phyloP scores from a whole-genome alignment of 2,329 filamentous ascomycete species.

The Penicillium hordei region DNA sequence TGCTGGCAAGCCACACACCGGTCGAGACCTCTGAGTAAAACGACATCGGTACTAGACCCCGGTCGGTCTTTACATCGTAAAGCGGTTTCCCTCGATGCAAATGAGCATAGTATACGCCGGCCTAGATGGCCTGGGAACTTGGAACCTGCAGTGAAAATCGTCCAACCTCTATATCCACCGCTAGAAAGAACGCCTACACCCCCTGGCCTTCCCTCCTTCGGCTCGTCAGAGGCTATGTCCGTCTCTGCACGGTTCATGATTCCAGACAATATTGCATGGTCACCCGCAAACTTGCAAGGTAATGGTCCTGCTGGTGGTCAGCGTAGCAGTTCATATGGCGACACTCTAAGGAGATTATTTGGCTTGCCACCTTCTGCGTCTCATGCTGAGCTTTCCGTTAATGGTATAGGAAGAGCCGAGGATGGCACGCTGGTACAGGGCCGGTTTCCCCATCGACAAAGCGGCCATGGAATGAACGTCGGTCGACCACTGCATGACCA shows the following conservation, averaged over 20 bases:
- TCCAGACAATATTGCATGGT: slow-evolving; percentile 9
- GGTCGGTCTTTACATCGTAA: slow-evolving; percentile 17
- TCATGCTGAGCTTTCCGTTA: slow-evolving; percentile 17
- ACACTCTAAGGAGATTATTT: slow-evolving; percentile 34
- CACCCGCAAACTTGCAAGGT: not conserved
- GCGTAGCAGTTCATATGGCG: slow-evolving; percentile 24
- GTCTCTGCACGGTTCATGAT: slow-evolving; percentile 30
- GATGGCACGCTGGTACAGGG: slow-evolving; percentile 45
- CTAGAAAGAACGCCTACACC: slow-evolving; percentile 43
- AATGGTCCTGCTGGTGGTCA: not conserved
- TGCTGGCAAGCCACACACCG: not conserved
- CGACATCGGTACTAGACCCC: not conserved
- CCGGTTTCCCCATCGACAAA: slow-evolving; percentile 41
- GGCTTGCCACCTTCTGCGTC: slow-evolving; percentile 23
- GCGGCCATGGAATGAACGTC: slow-evolving; percentile 41
- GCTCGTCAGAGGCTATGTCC: slow-evolving; percentile 41
- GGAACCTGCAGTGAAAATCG: slow-evolving; percentile 31
- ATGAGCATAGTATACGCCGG: slow-evolving; percentile 9
- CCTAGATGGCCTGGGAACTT: slow-evolving; percentile 26
- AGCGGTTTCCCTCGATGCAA: slow-evolving; percentile 27
- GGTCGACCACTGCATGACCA: slow-evolving; percentile 34
- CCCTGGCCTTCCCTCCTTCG: slow-evolving; percentile 47
- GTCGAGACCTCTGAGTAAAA: not conserved
- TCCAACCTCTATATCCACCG: slow-evolving; percentile 39
- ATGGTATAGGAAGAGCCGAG: slow-evolving; percentile 37